Evolutionary conservation across 257 asterid species (phyloP), one percentile per base, ranked within the genome.

Genomic region (Thymus mandschuricus): DNA sequence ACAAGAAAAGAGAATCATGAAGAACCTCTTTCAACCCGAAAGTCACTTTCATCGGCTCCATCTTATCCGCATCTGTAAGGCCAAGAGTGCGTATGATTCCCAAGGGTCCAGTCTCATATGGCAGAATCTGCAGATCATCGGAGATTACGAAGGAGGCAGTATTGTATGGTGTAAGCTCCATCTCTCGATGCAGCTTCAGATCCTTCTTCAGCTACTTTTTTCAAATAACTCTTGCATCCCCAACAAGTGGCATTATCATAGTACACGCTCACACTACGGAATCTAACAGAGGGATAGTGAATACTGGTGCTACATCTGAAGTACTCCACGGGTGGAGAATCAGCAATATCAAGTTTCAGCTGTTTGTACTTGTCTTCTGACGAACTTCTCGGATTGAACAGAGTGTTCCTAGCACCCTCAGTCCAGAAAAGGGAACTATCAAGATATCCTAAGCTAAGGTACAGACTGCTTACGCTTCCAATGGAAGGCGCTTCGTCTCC

Each of bases 401-500:
- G 41, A 38, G 41, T 38, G 8, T 38, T 38, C 41, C 6, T 48
- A 1, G 55, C 57, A 50, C 3, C 69, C 41, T 38, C 41, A 38
- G 8, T 38, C 41, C 41, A 38, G 41, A 79, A 75, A 60, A 41
- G 43, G 44, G 1, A n/a, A 13, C 1, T 10, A 8, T 57, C 73
- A 2, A 70, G 76, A 74, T 70, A 41, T 1, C 15, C 12, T 43
- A 75, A 64, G 35, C 76, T 71, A 1, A 52, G 41, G 43, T 68
- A 76, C 68, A 80, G 9, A 62, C 62, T 55, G 52, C 33, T 28
- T 35, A 76, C 28, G 76, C 78, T 71, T 31, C 82, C 80, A n/a
- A 77, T 11, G 11, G 11, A 13, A 5, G 73, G 71, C 2, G 59
- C 44, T 6, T 38, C 12, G 0, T 50, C 28, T 5, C 45, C 64